Conservation (phyloP, 768 basidiomycete genomes). For the Boletus sp. region DNA sequence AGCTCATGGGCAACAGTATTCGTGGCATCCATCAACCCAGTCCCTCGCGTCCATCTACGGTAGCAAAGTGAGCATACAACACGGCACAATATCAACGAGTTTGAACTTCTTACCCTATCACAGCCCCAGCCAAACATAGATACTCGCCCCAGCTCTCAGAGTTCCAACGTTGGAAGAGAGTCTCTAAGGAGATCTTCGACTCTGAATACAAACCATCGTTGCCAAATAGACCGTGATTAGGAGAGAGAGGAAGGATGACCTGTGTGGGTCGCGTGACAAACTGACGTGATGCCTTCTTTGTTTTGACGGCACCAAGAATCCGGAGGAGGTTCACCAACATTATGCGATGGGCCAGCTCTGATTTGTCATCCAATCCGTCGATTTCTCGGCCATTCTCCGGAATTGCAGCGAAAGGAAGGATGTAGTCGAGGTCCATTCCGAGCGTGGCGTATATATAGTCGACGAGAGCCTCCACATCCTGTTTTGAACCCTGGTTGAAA, state of each 20-base stretch:
- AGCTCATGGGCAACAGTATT: slow-evolving; percentile 93
- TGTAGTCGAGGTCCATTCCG: slow-evolving; percentile 96
- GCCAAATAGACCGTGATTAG: slow-evolving; percentile 97
- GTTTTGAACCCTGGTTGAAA: slow-evolving; percentile 98
- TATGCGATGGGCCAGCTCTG: slow-evolving; percentile 96
- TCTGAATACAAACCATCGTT: slow-evolving; percentile 98
- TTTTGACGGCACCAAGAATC: slow-evolving; percentile 95
- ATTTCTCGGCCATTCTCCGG: slow-evolving; percentile 99
- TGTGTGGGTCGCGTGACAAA: slow-evolving; percentile 98
- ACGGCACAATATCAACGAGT: slow-evolving; percentile 5
- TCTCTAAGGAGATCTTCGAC: slow-evolving; percentile 97
- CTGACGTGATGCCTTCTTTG: slow-evolving; percentile 94
- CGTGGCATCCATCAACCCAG: slow-evolving; percentile 93
- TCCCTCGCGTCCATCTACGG: slow-evolving; percentile 92
- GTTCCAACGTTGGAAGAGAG: slow-evolving; percentile 95
- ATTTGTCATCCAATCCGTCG: slow-evolving; percentile 93
- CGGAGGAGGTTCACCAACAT: slow-evolving; percentile 98
- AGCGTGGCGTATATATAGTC: slow-evolving; percentile 97
- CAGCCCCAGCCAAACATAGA: slow-evolving; percentile 94
- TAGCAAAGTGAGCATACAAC: slow-evolving; percentile 4
- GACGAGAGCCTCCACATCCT: slow-evolving; percentile 95
- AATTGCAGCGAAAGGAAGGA: slow-evolving; percentile 96
- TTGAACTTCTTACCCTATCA: slow-evolving; percentile 74
- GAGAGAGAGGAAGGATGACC: slow-evolving; percentile 95
- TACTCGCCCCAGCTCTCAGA: slow-evolving; percentile 99